Conservation (phyloP, 805 yeast species). For the Kodamaea lidongshanica region DNA sequence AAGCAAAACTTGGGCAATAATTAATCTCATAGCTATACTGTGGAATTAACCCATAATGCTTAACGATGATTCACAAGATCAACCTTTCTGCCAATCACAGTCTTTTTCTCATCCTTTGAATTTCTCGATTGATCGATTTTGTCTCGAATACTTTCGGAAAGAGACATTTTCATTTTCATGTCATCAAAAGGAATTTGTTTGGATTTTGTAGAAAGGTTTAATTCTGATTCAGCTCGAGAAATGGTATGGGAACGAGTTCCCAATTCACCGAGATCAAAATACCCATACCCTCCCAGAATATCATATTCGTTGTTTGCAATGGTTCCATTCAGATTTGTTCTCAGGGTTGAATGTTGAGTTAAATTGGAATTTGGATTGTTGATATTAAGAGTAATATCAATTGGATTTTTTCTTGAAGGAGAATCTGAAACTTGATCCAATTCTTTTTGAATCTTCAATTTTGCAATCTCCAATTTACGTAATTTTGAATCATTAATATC, state of each 20-base stretch:
- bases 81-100: conserved; percentile 4
- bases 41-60: no score
- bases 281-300: conserved; percentile 79
- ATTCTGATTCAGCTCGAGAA: conserved; percentile 25
- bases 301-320: conserved; percentile 24
- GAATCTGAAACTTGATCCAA: conserved; percentile 21
- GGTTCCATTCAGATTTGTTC: conserved; percentile 6
- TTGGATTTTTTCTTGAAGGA: conserved; percentile 19
- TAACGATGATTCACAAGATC: no score
- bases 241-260: conserved; percentile 45
- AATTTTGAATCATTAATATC: conserved; percentile 27
- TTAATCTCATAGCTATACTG: no score
- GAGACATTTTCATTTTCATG: conserved; percentile 24
- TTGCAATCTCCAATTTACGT: conserved; percentile 29
- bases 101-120: conserved; percentile 2
- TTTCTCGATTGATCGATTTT: conserved; percentile 21
- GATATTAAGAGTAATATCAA: conserved; percentile 10
- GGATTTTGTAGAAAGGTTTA: conserved; percentile 20
- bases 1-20: no score
- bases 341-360: conserved; percentile 9
- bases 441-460: conserved; percentile 30
- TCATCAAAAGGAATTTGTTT: no score
- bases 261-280: conserved; percentile 68
- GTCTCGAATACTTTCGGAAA: conserved; percentile 36
- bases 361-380: conserved; percentile 15